A percentile compares a stretch with the other conserved stretches of the same genome.
phyloP scores from a whole-genome alignment of 176 grass and related monocot species.

The Oryza longistaminata region DNA sequence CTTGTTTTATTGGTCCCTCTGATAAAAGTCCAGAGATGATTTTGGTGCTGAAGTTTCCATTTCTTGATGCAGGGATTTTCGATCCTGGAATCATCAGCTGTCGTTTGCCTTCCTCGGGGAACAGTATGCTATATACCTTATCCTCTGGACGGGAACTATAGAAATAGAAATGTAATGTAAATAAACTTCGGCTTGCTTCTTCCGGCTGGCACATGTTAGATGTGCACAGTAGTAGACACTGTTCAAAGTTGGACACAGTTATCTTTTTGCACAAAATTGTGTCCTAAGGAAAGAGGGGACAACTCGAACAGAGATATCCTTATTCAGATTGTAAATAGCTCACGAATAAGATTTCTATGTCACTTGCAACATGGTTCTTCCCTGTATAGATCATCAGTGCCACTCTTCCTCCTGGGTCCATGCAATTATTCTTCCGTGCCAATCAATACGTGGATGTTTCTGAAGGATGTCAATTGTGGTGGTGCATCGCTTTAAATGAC shows the following conservation, averaged over 20 bases:
- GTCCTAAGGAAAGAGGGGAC: constrained; percentile 40
- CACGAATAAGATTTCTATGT: constrained; percentile 40
- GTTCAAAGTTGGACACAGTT: constrained; percentile 51
- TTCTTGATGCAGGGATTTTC: constrained; percentile 38
- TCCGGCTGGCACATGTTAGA: constrained; percentile 38
- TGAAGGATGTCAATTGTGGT: background rate
- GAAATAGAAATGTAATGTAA: constrained; percentile 63
- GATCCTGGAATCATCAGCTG: constrained; percentile 27
- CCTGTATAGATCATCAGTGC: constrained; percentile 22
- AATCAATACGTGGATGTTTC: background rate
- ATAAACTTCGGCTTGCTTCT: constrained; percentile 60
- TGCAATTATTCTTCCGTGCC: background rate
- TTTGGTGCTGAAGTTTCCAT: constrained; percentile 5
- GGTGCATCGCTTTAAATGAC: background rate
- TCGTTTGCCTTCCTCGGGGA: constrained; percentile 25
- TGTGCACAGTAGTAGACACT: constrained; percentile 37
- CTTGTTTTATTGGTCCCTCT: background rate
- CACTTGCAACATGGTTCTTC: background rate
- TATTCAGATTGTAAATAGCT: constrained; percentile 51
- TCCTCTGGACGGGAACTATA: constrained; percentile 49
- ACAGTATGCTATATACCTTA: constrained; percentile 43
- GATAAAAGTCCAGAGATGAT: background rate
- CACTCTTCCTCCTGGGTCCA: background rate
- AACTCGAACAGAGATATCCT: constrained; percentile 29
- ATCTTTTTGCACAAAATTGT: constrained; percentile 55